phyloP scores from a whole-genome alignment of 129 eudicot genomes.

The Chrysanthemum seticuspe region DNA sequence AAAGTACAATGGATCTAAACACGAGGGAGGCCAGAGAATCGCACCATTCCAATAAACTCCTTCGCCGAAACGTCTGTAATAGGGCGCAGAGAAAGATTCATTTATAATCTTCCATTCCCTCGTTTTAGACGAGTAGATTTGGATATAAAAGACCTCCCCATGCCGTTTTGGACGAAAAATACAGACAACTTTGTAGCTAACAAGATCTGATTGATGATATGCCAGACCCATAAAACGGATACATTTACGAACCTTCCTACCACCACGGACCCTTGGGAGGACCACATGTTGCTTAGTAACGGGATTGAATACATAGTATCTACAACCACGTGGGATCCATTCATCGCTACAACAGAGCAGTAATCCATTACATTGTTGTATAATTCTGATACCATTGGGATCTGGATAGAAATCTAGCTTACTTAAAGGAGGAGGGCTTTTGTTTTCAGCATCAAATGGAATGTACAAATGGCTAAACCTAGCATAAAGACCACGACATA shows the following conservation, averaged over 20 bases:
- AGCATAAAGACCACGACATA: not conserved
- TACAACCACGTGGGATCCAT: not conserved
- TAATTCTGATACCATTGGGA: constrained; percentile 5
- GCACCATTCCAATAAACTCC: constrained; percentile 33
- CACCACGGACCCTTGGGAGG: not conserved
- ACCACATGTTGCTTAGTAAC: not conserved
- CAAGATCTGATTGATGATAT: constrained; percentile 2
- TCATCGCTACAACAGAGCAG: constrained; percentile 12
- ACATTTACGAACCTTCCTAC: not conserved
- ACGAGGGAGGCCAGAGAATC: not conserved
- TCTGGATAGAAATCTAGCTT: constrained; percentile 9
- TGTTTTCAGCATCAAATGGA: constrained; percentile 12
- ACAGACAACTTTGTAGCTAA: constrained; percentile 3
- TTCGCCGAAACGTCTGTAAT: not conserved
- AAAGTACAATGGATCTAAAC: not conserved
- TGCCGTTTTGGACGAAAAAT: not conserved
- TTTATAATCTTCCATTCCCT: constrained; percentile 24
- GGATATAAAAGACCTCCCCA: constrained; percentile 6
- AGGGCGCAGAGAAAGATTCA: not conserved
- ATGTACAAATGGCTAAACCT: not conserved
- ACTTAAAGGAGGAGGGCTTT: constrained; percentile 16
- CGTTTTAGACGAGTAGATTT: constrained; percentile 30
- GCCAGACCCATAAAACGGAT: constrained; percentile 6
- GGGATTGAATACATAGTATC: constrained; percentile 15
- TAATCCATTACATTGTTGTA: constrained; percentile 23